These are phyloP conservation scores for Vaccinium vitisidaea DNA, from an alignment of 148 eudicot species.

Conservation along the genomic window DNA sequence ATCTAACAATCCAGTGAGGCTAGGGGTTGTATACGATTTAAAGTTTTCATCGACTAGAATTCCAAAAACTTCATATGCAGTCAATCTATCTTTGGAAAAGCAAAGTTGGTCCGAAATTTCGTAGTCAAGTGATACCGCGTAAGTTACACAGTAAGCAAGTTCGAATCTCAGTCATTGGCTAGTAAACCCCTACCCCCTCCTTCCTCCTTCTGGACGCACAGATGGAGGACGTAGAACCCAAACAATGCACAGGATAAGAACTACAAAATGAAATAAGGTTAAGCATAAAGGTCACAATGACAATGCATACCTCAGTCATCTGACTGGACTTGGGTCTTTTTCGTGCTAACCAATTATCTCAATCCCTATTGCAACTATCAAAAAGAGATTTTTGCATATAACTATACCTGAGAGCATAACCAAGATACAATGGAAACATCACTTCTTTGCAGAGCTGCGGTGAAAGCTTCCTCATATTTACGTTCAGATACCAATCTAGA, in stretches of 20 bases:
- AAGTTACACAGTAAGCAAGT: background rate
- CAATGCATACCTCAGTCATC: background rate
- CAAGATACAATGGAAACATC: slow-evolving; percentile 90
- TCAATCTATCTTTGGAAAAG: background rate
- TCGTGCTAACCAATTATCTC: background rate
- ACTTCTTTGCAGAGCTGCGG: slow-evolving; percentile 90
- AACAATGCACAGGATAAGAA: background rate
- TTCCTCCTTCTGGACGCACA: background rate
- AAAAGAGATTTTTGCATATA: background rate
- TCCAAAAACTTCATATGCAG: background rate
- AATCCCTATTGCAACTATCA: background rate
- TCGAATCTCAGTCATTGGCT: background rate
- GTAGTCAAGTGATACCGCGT: background rate
- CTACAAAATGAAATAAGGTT: background rate
- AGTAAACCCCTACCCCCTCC: background rate
- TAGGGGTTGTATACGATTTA: background rate
- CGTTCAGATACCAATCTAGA: slow-evolving; percentile 74
- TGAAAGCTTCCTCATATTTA: slow-evolving; percentile 91
- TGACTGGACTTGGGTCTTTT: background rate
- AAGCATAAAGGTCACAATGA: background rate
- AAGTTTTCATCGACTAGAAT: background rate
- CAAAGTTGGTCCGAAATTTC: background rate
- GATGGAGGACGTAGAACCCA: background rate
- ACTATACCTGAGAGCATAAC: slow-evolving; percentile 90
- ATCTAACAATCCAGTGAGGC: background rate